A percentile compares a stretch with the other conserved stretches of the same genome.
phyloP scores from a whole-genome alignment of 108 stramenopile species.

The Cyclotella cryptica region DNA sequence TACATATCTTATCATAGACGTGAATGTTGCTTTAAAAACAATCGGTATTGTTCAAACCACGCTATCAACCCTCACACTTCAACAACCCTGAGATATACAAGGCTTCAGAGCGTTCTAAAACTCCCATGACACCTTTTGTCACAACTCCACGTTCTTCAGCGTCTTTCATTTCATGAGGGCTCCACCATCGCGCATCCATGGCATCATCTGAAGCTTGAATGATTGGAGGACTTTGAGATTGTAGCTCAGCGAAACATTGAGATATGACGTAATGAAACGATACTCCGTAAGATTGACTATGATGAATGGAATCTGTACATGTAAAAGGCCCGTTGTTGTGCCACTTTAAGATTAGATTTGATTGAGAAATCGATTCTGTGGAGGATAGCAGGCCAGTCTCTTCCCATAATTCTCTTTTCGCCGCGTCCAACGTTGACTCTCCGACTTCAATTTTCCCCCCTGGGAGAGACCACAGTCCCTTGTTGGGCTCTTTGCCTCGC shows the following conservation, averaged over 20 bases:
- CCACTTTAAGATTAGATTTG: slow-evolving; percentile 44
- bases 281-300: background rate
- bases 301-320: slow-evolving; percentile 56
- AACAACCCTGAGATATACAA: slow-evolving; percentile 39
- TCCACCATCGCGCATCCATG: slow-evolving; percentile 52
- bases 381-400: slow-evolving; percentile 55
- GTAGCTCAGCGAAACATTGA: slow-evolving; percentile 51
- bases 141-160: slow-evolving; percentile 39
- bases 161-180: slow-evolving; percentile 31
- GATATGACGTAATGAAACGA: slow-evolving; percentile 51
- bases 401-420: slow-evolving; percentile 66
- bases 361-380: background rate
- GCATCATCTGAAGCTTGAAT: slow-evolving; percentile 56
- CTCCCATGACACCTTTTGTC: slow-evolving; percentile 34
- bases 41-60: no score
- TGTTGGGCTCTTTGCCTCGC: slow-evolving; percentile 73
- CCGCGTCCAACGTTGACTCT: slow-evolving; percentile 62
- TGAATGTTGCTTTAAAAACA: no score
- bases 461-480: slow-evolving; percentile 72
- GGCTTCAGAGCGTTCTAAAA: slow-evolving; percentile 43
- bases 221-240: slow-evolving; percentile 27
- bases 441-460: slow-evolving; percentile 77
- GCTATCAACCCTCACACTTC: slow-evolving; percentile 23
- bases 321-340: slow-evolving; percentile 46
- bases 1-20: no score